Base-by-base conservation (phyloP, 73 alveolate genomes). In the Stentor coeruleus region DNA sequence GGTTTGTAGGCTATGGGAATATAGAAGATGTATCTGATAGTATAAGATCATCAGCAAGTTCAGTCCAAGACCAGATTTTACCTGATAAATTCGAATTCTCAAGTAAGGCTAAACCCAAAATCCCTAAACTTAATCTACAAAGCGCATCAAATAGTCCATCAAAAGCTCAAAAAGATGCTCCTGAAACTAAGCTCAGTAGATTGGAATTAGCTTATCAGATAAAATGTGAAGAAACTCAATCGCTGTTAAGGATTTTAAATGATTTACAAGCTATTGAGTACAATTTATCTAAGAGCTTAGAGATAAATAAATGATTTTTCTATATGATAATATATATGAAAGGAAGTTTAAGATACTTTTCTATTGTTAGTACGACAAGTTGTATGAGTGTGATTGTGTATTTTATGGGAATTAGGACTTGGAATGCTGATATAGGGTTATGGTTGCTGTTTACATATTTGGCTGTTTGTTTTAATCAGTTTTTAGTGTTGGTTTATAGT, bases 161-260 rank as follows among this genome's bases (percentile, higher is more conserved):
- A 2, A 20, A 20, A 33, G 42, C n/a, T 20, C 11, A 26, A 66
- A 66, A 66, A 31, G 40, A 66, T 1, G n/a, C 79, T 28, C 79
- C 79, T 20, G 37, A 31, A 40, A 40, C 33, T 14, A 31, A 66
- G 39, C 39, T 66, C 26, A 66, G 39, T 2, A 20, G 37, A 1
- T 40, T 66, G 14, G 79, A 66, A 31, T 40, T 66, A 31, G 79
- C 79, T 11, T 66, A 20, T 26, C 79, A 66, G 39, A 66, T 66
- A 20, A 66, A 66, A 31, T 66, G 79, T 2, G 79, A 66, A 66
- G 79, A 26, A 74, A 89, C 20, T 84, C 86, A 76, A 41, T 82
- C 73, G 74, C 79, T 60, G 4, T 40, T 15, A 82, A 85, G 30
- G 80, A 79, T 3, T 85, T 87, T 42, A 59, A 85, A 88, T 57